phyloP scores from a whole-genome alignment of 371 early-diverging fungal genomes.

The Smittium culicis region DNA sequence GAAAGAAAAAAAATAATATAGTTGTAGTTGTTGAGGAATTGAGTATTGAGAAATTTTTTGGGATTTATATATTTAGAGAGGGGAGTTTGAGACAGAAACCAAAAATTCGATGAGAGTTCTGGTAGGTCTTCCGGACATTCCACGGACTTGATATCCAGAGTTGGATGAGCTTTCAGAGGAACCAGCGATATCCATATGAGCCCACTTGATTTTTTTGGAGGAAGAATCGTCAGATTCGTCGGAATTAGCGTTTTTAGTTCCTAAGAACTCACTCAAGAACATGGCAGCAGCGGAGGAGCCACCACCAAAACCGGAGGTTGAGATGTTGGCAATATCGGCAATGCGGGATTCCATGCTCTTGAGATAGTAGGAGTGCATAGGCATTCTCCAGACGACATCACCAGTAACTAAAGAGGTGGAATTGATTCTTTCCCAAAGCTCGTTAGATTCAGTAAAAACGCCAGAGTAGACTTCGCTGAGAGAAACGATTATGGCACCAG shows the following conservation, averaged over 20 bases:
- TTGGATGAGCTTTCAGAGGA: constrained; percentile 55
- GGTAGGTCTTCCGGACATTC: constrained; percentile 77
- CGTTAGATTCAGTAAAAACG: constrained; percentile 68
- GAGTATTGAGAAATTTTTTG: too few relatives aligned
- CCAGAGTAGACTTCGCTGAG: constrained; percentile 82
- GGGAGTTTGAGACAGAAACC: background rate
- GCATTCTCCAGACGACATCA: constrained; percentile 95
- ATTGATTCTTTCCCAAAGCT: constrained; percentile 56
- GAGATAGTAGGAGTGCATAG: constrained; percentile 51
- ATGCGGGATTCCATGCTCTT: constrained; percentile 63
- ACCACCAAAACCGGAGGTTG: constrained; percentile 52
- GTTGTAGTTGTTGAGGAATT: too few relatives aligned
- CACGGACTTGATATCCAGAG: constrained; percentile 51
- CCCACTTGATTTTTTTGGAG: constrained; percentile 40
- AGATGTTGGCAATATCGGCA: constrained; percentile 73
- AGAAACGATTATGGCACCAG: constrained; percentile 87
- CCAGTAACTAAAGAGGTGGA: constrained; percentile 46
- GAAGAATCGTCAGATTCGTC: constrained; percentile 9
- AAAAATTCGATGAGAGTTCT: constrained; percentile 51
- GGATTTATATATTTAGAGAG: too few relatives aligned
- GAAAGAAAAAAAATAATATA: too few relatives aligned
- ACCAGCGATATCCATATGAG: constrained; percentile 84
- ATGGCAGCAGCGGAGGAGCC: constrained; percentile 89
- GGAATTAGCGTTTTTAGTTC: constrained; percentile 20
- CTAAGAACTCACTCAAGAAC: constrained; percentile 85